Percentiles rank a stretch among this genome's conserved stretches.
Evolutionary conservation across 1,284 basidiomycete species (phyloP).

Genomic region (Ganoderma lucidum): DNA sequence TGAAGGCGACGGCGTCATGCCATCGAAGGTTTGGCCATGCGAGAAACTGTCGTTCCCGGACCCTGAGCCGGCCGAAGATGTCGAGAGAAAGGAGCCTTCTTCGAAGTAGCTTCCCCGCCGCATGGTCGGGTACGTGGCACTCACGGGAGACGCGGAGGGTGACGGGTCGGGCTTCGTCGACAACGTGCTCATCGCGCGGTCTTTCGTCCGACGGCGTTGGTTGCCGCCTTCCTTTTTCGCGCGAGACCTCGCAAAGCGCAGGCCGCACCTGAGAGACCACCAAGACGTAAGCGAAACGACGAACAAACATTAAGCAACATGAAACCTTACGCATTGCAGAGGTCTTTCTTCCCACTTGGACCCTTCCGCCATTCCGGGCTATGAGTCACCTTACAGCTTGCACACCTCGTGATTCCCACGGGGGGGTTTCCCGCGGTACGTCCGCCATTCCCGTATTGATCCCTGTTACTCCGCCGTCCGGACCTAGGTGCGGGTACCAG

Average conservation of each 20-base stretch:
- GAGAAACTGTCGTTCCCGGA: conserved; percentile 65
- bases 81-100: conserved; percentile 55
- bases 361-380: conserved; percentile 97
- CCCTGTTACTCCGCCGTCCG: conserved; percentile 54
- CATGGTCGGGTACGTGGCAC: conserved; percentile 43
- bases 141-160: conserved; percentile 49
- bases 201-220: conserved; percentile 52
- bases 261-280: conserved; percentile 64
- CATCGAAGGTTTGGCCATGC: conserved; percentile 48
- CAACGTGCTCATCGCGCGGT: conserved; percentile 48
- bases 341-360: conserved; percentile 88
- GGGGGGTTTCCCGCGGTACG: conserved; percentile 66
- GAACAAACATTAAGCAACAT: conserved; percentile 41
- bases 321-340: conserved; percentile 85
- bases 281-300: conserved; percentile 17
- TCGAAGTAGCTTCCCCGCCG: conserved; percentile 55
- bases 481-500: conserved; percentile 71
- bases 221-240: conserved; percentile 80
- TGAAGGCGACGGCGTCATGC: conserved; percentile 61
- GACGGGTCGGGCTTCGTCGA: conserved; percentile 44
- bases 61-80: conserved; percentile 56
- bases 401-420: conserved; percentile 77
- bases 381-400: conserved; percentile 83
- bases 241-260: conserved; percentile 81
- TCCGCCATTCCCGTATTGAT: conserved; percentile 41